Conservation (phyloP, 2,329 filamentous ascomycete genomes). For the Metarhizium sp. region DNA sequence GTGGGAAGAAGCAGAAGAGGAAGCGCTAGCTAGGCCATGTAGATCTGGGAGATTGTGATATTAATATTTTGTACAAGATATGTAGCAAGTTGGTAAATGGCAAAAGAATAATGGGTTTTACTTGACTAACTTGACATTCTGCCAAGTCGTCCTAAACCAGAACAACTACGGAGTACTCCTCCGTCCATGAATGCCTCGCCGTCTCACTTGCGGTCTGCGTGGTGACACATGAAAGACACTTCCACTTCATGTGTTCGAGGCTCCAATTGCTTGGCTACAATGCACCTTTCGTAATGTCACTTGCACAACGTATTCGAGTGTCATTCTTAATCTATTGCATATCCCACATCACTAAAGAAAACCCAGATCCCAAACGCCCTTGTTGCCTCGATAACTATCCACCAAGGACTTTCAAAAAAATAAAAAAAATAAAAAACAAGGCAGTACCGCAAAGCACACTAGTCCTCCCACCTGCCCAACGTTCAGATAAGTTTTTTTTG, state of each 20-base stretch:
- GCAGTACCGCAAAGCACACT: not conserved
- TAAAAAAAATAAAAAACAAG: not conserved
- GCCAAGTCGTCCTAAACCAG: not conserved
- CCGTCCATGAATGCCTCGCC: not conserved
- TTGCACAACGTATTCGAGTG: not conserved
- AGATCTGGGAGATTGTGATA: not conserved
- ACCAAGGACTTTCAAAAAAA: not conserved
- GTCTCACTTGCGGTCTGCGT: not conserved
- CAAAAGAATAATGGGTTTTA: not conserved
- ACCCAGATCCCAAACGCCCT: not conserved
- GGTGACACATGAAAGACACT: too few relatives aligned
- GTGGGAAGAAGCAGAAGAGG: conserved; percentile 50
- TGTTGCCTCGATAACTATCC: not conserved
- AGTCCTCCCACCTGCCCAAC: too few relatives aligned
- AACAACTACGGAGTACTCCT: not conserved
- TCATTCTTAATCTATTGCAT: not conserved
- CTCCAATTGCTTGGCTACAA: too few relatives aligned
- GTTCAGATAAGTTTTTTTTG: too few relatives aligned
- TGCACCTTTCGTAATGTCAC: too few relatives aligned
- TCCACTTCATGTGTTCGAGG: too few relatives aligned
- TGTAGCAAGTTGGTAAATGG: not conserved
- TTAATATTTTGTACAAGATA: not conserved
- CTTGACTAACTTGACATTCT: not conserved
- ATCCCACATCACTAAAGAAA: not conserved
- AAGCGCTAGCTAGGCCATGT: conserved; percentile 18